Conservation (phyloP, 1,284 basidiomycete genomes). For the Puccinia polysora region DNA sequence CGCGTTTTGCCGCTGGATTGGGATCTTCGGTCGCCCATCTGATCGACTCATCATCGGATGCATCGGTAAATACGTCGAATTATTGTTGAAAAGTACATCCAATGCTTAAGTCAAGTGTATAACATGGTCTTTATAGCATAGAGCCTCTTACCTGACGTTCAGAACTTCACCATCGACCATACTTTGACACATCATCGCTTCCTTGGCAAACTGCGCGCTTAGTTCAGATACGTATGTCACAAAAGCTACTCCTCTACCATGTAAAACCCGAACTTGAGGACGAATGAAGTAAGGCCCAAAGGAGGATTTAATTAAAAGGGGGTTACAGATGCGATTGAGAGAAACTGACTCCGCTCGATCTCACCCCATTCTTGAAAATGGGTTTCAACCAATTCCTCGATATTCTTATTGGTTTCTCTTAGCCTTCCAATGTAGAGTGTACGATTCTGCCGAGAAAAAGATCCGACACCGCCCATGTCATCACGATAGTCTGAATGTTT, state of each 20-base stretch:
- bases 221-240: slow-evolving; percentile 86
- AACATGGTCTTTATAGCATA: background rate
- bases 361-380: slow-evolving; percentile 99
- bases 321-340: slow-evolving; percentile 4
- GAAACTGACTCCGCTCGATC: slow-evolving; percentile 75
- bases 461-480: slow-evolving; percentile 98
- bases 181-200: slow-evolving; percentile 97
- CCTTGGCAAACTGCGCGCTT: slow-evolving; percentile 92
- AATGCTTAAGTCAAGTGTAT: background rate
- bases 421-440: slow-evolving; percentile 94
- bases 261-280: slow-evolving; percentile 72
- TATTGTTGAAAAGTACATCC: background rate
- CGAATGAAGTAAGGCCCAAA: slow-evolving; percentile 36
- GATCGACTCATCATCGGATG: background rate
- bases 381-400: slow-evolving; percentile 77
- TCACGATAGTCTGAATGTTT: slow-evolving; percentile 96
- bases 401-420: slow-evolving; percentile 75
- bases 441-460: slow-evolving; percentile 85
- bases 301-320: background rate
- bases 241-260: slow-evolving; percentile 92
- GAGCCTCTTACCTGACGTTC: slow-evolving; percentile 73
- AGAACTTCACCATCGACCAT: slow-evolving; percentile 95
- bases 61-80: background rate
- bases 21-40: slow-evolving; percentile 92
- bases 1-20: slow-evolving; percentile 77